phyloP scores from a whole-genome alignment of 257 asterid species.

The Nicotiana knightiana region DNA sequence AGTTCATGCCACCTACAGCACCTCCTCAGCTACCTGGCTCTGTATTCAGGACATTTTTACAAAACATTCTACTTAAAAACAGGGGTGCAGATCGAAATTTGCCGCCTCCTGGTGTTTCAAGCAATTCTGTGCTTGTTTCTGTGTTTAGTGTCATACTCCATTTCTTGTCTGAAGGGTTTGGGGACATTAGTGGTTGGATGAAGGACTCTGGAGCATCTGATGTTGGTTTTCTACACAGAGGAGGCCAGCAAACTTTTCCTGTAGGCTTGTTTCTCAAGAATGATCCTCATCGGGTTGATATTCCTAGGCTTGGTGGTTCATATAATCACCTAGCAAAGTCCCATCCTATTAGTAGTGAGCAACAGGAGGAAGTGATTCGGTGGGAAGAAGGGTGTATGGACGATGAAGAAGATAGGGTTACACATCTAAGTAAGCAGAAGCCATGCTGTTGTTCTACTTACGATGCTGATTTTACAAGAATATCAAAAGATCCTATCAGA shows the following conservation, averaged over 20 bases:
- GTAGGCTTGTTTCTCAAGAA: constrained; percentile 71
- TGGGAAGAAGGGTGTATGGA: constrained; percentile 98
- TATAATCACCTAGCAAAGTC: constrained; percentile 59
- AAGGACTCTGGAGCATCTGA: constrained; percentile 52
- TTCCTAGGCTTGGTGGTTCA: constrained; percentile 93
- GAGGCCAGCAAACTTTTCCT: constrained; percentile 79
- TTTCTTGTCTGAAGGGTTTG: constrained; percentile 84
- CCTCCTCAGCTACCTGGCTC: constrained; percentile 87
- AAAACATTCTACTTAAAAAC: constrained; percentile 76
- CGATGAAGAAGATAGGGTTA: constrained; percentile 63
- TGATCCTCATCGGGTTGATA: constrained; percentile 79
- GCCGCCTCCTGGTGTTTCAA: constrained; percentile 96
- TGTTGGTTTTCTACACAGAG: constrained; percentile 92
- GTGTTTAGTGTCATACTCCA: constrained; percentile 77
- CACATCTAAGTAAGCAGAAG: constrained; percentile 65
- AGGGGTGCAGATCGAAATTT: constrained; percentile 88
- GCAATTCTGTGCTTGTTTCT: constrained; percentile 86
- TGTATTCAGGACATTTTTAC: constrained; percentile 74
- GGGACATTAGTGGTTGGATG: constrained; percentile 64
- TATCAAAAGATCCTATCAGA: constrained; percentile 48
- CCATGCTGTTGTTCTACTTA: constrained; percentile 88
- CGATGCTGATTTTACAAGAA: constrained; percentile 50
- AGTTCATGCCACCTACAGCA: constrained; percentile 70
- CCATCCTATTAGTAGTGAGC: constrained; percentile 44
- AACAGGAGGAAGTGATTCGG: constrained; percentile 64